phyloP scores from a whole-genome alignment of 345 rosid genomes.

The Murraya koenigii region DNA sequence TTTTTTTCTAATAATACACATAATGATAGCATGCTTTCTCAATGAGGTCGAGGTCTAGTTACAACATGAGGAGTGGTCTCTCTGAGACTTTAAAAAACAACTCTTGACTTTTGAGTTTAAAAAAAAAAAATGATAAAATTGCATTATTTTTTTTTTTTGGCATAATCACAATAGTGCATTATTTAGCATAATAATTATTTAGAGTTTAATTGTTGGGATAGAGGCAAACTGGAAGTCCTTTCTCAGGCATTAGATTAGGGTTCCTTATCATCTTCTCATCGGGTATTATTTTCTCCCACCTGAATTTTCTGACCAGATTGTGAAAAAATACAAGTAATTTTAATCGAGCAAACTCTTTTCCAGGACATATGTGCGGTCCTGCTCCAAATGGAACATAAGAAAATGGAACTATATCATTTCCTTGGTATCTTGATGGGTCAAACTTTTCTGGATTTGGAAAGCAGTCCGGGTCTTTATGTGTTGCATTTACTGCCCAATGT shows the following conservation, averaged over 20 bases:
- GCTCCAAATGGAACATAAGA: slow-evolving; percentile 1
- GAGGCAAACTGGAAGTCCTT: not conserved
- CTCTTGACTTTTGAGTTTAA: too few relatives aligned
- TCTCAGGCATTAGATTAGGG: not conserved
- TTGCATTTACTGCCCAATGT: not conserved
- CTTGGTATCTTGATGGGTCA: slow-evolving; percentile 1
- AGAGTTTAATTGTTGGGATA: not conserved
- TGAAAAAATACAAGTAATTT: not conserved
- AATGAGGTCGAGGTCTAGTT: too few relatives aligned
- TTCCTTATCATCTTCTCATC: not conserved
- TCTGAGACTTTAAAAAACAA: too few relatives aligned
- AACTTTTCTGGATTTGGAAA: not conserved
- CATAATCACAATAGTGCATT: too few relatives aligned
- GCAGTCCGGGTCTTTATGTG: not conserved
- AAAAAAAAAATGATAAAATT: too few relatives aligned
- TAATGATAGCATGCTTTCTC: too few relatives aligned
- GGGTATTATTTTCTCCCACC: not conserved
- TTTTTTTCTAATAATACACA: too few relatives aligned
- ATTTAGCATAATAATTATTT: not conserved
- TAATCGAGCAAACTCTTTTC: not conserved
- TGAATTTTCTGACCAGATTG: not conserved
- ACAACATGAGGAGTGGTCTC: too few relatives aligned
- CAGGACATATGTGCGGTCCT: not conserved
- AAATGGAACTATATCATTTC: not conserved
- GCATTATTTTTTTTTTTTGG: too few relatives aligned